Conservation (phyloP, 371 early-diverging fungal genomes). For the Rhizopus delemar region DNA sequence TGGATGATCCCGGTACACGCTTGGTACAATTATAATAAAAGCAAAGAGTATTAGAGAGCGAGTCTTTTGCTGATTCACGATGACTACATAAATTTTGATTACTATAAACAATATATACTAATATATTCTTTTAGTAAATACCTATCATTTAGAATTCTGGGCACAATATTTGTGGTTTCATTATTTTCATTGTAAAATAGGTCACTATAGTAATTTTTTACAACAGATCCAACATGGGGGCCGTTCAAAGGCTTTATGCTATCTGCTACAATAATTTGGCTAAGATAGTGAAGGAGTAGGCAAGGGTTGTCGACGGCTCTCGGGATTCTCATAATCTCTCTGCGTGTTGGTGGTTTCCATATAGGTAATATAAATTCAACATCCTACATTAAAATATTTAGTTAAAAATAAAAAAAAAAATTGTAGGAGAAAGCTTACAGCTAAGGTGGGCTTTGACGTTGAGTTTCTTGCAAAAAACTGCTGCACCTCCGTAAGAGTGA, state of each 20-base stretch:
- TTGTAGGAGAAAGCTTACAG: conserved; percentile 43
- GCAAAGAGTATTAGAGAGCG: conserved; percentile 28
- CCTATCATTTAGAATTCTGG: background rate
- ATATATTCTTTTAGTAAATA: background rate
- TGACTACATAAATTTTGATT: background rate
- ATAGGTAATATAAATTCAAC: conserved; percentile 68
- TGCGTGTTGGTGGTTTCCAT: conserved; percentile 38
- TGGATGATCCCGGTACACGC: conserved; percentile 40
- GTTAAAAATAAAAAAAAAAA: background rate
- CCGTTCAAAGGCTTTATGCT: conserved; percentile 57
- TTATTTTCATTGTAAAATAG: conserved; percentile 13
- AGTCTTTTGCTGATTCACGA: conserved; percentile 11
- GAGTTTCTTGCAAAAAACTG: conserved; percentile 72
- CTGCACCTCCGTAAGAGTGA: conserved; percentile 68
- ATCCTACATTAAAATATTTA: conserved; percentile 41
- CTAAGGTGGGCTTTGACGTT: conserved; percentile 62
- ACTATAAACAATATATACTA: background rate
- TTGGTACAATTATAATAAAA: conserved; percentile 54
- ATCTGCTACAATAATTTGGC: conserved; percentile 62
- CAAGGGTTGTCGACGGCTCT: conserved; percentile 56
- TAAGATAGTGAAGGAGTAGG: conserved; percentile 63
- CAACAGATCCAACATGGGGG: conserved; percentile 54
- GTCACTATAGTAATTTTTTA: conserved; percentile 42
- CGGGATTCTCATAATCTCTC: conserved; percentile 57
- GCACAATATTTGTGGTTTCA: conserved; percentile 8